phyloP scores from a whole-genome alignment of 2,329 filamentous ascomycete species.

The Stagonosporopsis rhizophila region DNA sequence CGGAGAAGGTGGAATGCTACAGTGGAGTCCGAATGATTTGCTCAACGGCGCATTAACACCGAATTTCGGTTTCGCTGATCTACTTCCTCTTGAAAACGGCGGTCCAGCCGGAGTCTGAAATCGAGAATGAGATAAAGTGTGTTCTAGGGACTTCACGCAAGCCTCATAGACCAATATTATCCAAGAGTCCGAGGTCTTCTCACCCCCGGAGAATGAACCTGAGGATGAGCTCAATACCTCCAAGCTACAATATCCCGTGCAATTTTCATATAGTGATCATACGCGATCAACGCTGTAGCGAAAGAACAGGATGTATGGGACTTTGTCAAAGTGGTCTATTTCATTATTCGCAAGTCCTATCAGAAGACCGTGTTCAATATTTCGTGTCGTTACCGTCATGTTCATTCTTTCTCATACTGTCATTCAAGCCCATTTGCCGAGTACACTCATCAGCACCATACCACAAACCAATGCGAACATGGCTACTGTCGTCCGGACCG shows the following conservation, averaged over 20 bases:
- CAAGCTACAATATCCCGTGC: no score
- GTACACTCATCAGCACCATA: constrained; percentile 72
- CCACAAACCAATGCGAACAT: constrained; percentile 65
- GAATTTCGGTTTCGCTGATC: constrained; percentile 24
- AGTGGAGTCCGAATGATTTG: constrained; percentile 31
- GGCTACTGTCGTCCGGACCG: constrained; percentile 59
- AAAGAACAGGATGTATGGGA: neutral
- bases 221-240: no score
- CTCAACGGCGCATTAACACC: constrained; percentile 19
- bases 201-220: no score
- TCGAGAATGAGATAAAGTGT: no score
- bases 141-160: neutral
- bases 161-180: neutral
- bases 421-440: constrained; percentile 77
- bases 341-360: neutral
- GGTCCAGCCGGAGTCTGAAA: neutral
- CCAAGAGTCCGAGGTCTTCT: no score
- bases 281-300: no score
- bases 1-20: constrained; percentile 35
- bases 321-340: neutral
- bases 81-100: constrained; percentile 3
- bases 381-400: neutral
- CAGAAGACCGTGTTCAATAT: no score
- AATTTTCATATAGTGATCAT: no score
- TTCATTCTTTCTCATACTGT: no score